These are phyloP conservation scores for Heliosperma pusillum DNA, from an alignment of 148 eudicot genomes.

Conservation along the genomic window DNA sequence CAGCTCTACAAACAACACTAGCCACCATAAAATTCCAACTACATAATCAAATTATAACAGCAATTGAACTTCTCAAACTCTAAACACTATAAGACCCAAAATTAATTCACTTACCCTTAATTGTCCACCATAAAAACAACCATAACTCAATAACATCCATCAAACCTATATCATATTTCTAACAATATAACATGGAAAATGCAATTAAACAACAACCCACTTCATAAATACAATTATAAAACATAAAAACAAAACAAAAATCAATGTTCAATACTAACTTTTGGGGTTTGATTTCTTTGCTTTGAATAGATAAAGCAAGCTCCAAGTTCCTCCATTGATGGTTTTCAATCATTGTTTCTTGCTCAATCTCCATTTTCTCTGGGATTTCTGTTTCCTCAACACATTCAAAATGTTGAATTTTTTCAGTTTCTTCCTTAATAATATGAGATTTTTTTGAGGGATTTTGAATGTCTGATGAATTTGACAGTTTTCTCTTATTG, in stretches of 20 bases:
- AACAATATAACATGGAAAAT: background rate
- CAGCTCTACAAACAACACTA: background rate
- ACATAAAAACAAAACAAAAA: background rate
- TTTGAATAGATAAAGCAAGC: slow-evolving; percentile 50
- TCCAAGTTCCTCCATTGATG: slow-evolving; percentile 74
- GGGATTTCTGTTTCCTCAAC: slow-evolving; percentile 13
- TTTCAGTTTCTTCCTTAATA: background rate
- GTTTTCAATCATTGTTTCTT: slow-evolving; percentile 4
- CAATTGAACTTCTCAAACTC: background rate
- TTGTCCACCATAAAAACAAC: background rate
- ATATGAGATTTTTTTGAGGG: slow-evolving; percentile 22
- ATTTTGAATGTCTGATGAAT: background rate
- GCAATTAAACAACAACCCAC: background rate
- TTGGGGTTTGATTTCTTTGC: slow-evolving; percentile 32
- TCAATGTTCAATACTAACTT: slow-evolving; percentile 33
- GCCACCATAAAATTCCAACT: background rate
- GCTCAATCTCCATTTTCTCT: slow-evolving; percentile 5
- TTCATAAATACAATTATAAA: background rate
- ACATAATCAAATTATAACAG: background rate
- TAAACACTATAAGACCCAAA: background rate
- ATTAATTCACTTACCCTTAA: background rate
- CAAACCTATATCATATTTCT: slow-evolving; percentile 2
- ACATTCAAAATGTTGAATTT: background rate
- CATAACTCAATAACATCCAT: background rate
- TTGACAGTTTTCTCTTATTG: slow-evolving; percentile 25